Percentiles rank a stretch among this genome's conserved stretches.
These are phyloP conservation scores for Ligustrum vulgare DNA, from an alignment of 257 asterid species.

Conservation along the genomic window DNA sequence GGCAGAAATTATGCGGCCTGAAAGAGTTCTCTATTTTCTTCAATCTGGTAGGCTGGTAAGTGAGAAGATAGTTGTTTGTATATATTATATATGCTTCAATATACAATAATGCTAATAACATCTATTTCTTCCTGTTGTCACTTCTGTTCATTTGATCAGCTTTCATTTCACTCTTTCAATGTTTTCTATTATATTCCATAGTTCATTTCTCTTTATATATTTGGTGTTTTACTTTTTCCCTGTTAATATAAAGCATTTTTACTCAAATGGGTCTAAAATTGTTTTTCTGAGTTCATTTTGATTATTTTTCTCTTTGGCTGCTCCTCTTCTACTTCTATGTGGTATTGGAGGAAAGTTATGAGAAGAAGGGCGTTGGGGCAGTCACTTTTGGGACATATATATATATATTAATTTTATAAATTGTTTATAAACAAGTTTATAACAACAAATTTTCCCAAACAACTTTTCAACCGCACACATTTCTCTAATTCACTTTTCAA, in stretches of 20 bases:
- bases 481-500: no score
- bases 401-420: no score
- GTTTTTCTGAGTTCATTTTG: not conserved
- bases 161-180: conserved; percentile 15
- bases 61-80: conserved; percentile 13
- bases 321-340: not conserved
- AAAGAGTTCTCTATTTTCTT: conserved; percentile 82
- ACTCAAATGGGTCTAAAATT: not conserved
- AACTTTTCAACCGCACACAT: no score
- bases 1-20: conserved; percentile 87
- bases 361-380: not conserved
- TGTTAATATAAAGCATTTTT: not conserved
- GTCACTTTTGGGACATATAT: not conserved
- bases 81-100: not conserved
- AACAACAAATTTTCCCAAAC: no score
- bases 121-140: not conserved
- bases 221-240: not conserved
- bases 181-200: not conserved
- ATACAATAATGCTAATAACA: not conserved
- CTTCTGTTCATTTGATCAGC: conserved; percentile 15
- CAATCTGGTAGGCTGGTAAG: conserved; percentile 96
- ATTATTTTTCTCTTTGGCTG: not conserved
- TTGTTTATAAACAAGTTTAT: no score
- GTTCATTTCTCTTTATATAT: not conserved
- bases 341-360: not conserved